A percentile compares a stretch with the other conserved stretches of the same genome.
phyloP scores from a whole-genome alignment of 2,329 filamentous ascomycete genomes.

The Aspergillus candidus region DNA sequence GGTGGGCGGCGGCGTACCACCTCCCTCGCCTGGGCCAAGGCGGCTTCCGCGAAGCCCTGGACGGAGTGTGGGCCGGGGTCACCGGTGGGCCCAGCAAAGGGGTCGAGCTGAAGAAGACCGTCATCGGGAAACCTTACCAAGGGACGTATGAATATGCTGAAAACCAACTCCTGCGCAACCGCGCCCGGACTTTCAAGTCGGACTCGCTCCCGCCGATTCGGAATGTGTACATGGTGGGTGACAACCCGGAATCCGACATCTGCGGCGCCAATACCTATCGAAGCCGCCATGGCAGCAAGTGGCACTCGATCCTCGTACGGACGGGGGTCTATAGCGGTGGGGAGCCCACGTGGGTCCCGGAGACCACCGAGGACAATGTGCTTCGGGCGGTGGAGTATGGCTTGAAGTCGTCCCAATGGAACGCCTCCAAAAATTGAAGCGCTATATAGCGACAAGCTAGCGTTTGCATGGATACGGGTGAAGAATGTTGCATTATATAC shows the following conservation, averaged over 20 bases:
- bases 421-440: neutral
- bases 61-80: slow-evolving; percentile 69
- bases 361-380: slow-evolving; percentile 66
- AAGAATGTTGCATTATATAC: no score
- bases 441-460: no score
- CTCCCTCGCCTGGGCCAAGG: slow-evolving; percentile 86
- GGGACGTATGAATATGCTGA: slow-evolving; percentile 82
- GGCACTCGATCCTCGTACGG: slow-evolving; percentile 69
- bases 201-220: slow-evolving; percentile 47
- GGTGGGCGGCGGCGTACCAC: slow-evolving; percentile 82
- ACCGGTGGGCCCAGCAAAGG: slow-evolving; percentile 55
- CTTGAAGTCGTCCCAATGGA: slow-evolving; percentile 49
- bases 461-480: no score
- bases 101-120: slow-evolving; percentile 53
- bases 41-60: slow-evolving; percentile 75
- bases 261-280: slow-evolving; percentile 72
- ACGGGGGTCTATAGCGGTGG: slow-evolving; percentile 67
- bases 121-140: slow-evolving; percentile 77
- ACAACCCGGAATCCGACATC: slow-evolving; percentile 87
- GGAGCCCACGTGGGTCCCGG: slow-evolving; percentile 57
- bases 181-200: slow-evolving; percentile 44
- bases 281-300: slow-evolving; percentile 62
- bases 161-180: slow-evolving; percentile 59
- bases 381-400: slow-evolving; percentile 72
- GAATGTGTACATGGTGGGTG: slow-evolving; percentile 89